Base-by-base conservation (phyloP, 441 rosid genomes). In the Erysimum pusillum region DNA sequence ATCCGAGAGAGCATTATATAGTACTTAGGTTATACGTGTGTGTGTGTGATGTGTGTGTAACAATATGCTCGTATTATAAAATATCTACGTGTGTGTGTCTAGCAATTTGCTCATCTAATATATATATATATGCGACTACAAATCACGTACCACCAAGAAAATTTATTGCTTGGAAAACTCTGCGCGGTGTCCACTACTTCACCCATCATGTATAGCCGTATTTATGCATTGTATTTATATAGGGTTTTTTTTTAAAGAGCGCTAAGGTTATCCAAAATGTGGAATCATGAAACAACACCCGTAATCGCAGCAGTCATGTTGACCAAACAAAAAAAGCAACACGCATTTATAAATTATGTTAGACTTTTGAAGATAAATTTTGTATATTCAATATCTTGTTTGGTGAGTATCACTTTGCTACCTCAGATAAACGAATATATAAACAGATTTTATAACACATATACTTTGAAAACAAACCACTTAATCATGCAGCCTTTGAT, bases 21-120 rank as follows among this genome's bases (percentile, higher is more conserved):
- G 12, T 12, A 56, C 38, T 64, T 64, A 45, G 38, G 20, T 65
- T 65, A 9, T 13, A 7, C 18, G 9, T 48, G 52, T 46, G 20
- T 49, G 20, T 69, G 12, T 6, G 2, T 59, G 28, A 25, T 25
- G 11, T 39, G 39, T 62, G 53, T 62, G 70, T 41, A 22, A 28
- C 76, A 74, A 74, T 74, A 54, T 73, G 71, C 38, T 46, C 25
- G 20, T 59, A 58, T 25, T 25, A 25, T 15, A 45, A 5, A n/a
- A n/a, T n/a, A n/a, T n/a, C n/a, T n/a, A n/a, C n/a, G 20, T 25
- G 10, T 58, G 22, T 8, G 52, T 62, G 62, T 62, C 56, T 28
- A 14, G 28, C 77, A 75, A 66, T 75, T 65, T 74, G 73, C 18
- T 44, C 38, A 44, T 54, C 44, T 32, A 28, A 28, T 20, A 36